phyloP scores from a whole-genome alignment of 306 rosid species.

The Cucumis cinereus region DNA sequence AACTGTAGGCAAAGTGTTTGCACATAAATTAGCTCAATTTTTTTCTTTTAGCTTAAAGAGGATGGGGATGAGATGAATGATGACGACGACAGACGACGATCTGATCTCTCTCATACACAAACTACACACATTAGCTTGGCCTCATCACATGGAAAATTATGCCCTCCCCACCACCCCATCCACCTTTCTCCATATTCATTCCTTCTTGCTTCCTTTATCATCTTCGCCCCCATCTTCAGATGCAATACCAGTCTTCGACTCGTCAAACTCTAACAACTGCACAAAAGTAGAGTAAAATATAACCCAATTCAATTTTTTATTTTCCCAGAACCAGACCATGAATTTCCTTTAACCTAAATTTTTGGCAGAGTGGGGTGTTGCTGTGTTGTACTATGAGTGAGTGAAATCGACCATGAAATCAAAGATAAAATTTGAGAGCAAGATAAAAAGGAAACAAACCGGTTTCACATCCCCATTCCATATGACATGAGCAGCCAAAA shows the following conservation, averaged over 20 bases:
- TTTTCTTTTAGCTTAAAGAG: conserved; percentile 8
- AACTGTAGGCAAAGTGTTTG: conserved; percentile 1
- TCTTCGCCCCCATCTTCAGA: conserved; percentile 31
- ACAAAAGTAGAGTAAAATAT: background rate
- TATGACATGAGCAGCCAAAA: conserved; percentile 79
- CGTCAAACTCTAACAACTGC: conserved; percentile 87
- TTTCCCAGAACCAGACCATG: background rate
- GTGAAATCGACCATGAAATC: background rate
- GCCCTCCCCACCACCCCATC: background rate
- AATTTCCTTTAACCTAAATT: background rate
- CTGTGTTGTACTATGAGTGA: background rate
- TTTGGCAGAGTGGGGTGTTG: background rate
- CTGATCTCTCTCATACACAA: background rate
- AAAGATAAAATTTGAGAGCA: background rate
- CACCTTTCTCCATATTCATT: conserved; percentile 23
- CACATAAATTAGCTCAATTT: background rate
- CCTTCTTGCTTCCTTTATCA: conserved; percentile 54
- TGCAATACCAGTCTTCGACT: conserved; percentile 45
- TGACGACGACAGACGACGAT: no score
- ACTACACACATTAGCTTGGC: background rate
- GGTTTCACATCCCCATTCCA: conserved; percentile 94
- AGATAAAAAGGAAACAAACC: conserved; percentile 33
- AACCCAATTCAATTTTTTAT: background rate
- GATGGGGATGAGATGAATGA: background rate
- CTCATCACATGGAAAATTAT: background rate